Evolutionary conservation across 257 asterid genomes (phyloP).

Genomic region (Craterostigma plantagineum): DNA sequence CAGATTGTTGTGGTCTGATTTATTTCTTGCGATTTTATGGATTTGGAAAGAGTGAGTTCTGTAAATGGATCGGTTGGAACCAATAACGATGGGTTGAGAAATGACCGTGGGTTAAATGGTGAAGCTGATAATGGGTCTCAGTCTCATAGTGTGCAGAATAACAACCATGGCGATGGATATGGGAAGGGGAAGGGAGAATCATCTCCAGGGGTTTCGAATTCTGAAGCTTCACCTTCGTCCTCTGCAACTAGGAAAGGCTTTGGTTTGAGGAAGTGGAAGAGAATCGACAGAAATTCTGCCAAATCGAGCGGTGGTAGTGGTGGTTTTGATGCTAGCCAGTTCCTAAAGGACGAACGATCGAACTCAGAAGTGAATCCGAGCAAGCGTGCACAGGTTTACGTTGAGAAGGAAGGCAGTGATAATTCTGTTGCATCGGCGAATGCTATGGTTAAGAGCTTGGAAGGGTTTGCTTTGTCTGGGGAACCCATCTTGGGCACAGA

Average conservation of each 20-base stretch:
- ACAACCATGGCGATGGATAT: background rate
- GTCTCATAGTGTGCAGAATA: no score
- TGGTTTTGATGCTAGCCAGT: conserved; percentile 16
- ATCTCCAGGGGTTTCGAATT: conserved; percentile 7
- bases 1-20: no score
- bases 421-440: conserved; percentile 42
- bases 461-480: conserved; percentile 16
- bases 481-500: conserved; percentile 18
- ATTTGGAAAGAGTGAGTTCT: no score
- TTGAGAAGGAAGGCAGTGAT: conserved; percentile 28
- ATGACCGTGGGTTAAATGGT: no score
- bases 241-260: conserved; percentile 20
- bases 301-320: conserved; percentile 11
- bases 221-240: conserved; percentile 13
- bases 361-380: conserved; percentile 13
- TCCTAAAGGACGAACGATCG: conserved; percentile 19
- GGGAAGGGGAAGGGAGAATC: conserved; percentile 12
- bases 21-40: no score
- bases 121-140: no score
- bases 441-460: conserved; percentile 20
- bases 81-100: no score
- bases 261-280: conserved; percentile 71
- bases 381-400: conserved; percentile 18
- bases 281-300: conserved; percentile 37
- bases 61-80: no score